Percentiles rank a stretch among this genome's conserved stretches.
These are phyloP conservation scores for Trichophyton benhamiae DNA, from an alignment of 2,329 filamentous ascomycete genomes.

Conservation along the genomic window DNA sequence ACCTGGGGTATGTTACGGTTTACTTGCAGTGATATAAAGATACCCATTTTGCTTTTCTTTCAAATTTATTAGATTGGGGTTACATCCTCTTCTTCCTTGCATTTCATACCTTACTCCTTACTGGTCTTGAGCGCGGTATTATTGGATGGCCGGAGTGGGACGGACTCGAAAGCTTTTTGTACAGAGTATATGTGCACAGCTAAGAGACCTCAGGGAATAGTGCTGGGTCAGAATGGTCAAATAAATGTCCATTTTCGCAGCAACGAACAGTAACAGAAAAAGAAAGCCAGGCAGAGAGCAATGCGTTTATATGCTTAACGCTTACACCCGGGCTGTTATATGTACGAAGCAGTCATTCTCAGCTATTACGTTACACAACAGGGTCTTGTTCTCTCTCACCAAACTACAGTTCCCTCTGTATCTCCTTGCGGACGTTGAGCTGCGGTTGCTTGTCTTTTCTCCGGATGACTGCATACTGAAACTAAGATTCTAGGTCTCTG, in stretches of 20 bases:
- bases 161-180: background rate
- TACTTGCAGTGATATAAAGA: slow-evolving; percentile 4
- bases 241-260: background rate
- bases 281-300: background rate
- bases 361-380: background rate
- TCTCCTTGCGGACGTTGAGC: background rate
- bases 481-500: background rate
- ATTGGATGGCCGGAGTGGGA: background rate
- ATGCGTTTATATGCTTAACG: background rate
- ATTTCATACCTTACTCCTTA: background rate
- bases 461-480: background rate
- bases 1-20: slow-evolving; percentile 1
- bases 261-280: background rate
- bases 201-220: background rate
- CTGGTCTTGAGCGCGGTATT: background rate
- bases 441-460: background rate
- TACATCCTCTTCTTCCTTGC: background rate
- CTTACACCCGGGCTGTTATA: too few relatives aligned
- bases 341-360: background rate
- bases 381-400: background rate
- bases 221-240: background rate
- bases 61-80: background rate
- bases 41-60: slow-evolving; percentile 2
- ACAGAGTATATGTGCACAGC: background rate
- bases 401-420: background rate